Evolutionary conservation across 768 basidiomycete species (phyloP).

Genomic region (Polyporus arcularius): DNA sequence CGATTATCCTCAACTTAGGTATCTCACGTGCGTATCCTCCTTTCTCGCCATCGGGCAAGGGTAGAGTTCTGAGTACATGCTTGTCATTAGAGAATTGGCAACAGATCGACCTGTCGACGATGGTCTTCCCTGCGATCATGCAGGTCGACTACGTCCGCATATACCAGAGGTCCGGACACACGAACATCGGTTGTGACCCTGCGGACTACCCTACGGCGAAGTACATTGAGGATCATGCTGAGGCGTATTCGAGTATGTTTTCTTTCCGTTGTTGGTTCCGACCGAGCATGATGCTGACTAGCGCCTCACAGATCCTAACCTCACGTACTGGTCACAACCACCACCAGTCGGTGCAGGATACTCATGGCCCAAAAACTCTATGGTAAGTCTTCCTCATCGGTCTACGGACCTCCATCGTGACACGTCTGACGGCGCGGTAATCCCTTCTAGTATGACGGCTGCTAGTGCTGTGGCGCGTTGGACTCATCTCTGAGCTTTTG

Average conservation of each 20-base stretch:
- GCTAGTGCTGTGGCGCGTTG: not conserved
- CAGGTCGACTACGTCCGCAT: conserved; percentile 80
- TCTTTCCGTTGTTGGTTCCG: not conserved
- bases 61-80: no score
- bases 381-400: conserved; percentile 14
- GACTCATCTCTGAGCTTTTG: not conserved
- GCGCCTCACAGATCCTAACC: conserved; percentile 29
- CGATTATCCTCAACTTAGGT: conserved; percentile 62
- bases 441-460: not conserved
- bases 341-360: conserved; percentile 31
- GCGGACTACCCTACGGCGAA: conserved; percentile 61
- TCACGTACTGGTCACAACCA: conserved; percentile 31
- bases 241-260: conserved; percentile 60
- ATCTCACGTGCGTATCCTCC: conserved; percentile 48
- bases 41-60: not conserved
- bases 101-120: conserved; percentile 49
- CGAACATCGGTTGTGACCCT: conserved; percentile 71
- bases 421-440: not conserved
- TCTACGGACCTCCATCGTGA: not conserved
- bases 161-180: conserved; percentile 62
- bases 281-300: no score
- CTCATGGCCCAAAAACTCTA: conserved; percentile 35
- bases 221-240: conserved; percentile 56
- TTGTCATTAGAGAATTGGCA: conserved; percentile 62
- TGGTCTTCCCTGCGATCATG: conserved; percentile 72